Base-by-base conservation (phyloP, 768 basidiomycete species). In the Serendipita sp. region DNA sequence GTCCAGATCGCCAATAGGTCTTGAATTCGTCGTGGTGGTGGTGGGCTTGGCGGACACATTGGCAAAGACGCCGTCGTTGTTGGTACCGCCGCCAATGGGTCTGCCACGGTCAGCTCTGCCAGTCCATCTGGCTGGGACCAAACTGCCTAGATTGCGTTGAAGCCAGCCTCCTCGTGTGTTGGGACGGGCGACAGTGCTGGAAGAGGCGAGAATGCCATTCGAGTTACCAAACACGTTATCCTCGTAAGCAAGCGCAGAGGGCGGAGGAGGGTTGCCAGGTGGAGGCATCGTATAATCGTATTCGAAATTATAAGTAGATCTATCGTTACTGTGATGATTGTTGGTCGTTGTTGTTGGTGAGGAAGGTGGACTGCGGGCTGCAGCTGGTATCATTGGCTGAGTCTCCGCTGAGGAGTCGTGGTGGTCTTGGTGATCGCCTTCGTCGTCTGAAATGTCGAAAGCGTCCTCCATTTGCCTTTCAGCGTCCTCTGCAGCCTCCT, bases 21-120 rank as follows among this genome's bases (percentile, higher is more conserved):
- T 38, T 70, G 74, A n/a, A 83, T 70, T 63, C 80, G 65, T 30
- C 79, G 77, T 1, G 77, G 72, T 15, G 72, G 72, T 63, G 75
- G 79, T 70, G 1, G 96, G 95, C 73, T 96, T 96, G 1, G 95
- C 95, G 68, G 83, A 85, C 44, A 99, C 84, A 71, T 98, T 99
- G 35, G 88, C 85, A 71, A 97, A 99, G 7, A 98, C 94, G 2
- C 96, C 96, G 69, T 96, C 93, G 70, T 94, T 92, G 35, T 91
- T 83, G 16, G 76, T 78, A 0, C 88, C 89, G 4, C 85, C 85
- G 37, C 89, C 89, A n/a, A 76, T 72, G 53, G 67, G 67, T 66
- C 65, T 15, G 76, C 68, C 54, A 71, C 77, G 3, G 73, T 72
- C 0, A 68, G 77, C 68, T 37, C 70, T 68, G 78, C 78, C 1